These are phyloP conservation scores for Coffea humblotiana DNA, from an alignment of 305 asterid species.

Conservation along the genomic window DNA sequence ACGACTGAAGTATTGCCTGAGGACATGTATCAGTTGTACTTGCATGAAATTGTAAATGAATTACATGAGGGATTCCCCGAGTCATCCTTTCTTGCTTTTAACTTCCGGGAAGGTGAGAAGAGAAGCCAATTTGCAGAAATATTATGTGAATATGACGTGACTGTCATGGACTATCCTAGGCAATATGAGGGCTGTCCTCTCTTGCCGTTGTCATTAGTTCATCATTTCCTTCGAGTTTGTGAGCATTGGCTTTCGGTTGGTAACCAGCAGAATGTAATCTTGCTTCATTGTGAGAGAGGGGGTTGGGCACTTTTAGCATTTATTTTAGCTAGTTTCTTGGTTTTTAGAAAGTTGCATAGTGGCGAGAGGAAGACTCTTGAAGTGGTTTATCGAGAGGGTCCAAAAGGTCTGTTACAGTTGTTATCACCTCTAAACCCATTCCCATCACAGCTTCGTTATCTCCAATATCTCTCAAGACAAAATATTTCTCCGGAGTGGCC, in stretches of 20 bases:
- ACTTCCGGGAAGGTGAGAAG: slow-evolving; percentile 93
- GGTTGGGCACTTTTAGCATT: slow-evolving; percentile 90
- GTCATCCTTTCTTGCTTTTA: slow-evolving; percentile 87
- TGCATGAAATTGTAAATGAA: slow-evolving; percentile 83
- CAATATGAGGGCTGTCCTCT: slow-evolving; percentile 98
- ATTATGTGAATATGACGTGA: slow-evolving; percentile 80
- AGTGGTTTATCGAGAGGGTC: slow-evolving; percentile 91
- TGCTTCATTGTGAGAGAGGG: slow-evolving; percentile 96
- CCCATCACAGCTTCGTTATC: slow-evolving; percentile 93
- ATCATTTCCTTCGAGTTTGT: slow-evolving; percentile 82
- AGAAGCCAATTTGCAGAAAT: slow-evolving; percentile 85
- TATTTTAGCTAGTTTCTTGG: slow-evolving; percentile 81
- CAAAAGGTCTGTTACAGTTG: slow-evolving; percentile 82
- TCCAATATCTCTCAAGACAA: slow-evolving; percentile 89
- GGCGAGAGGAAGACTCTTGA: slow-evolving; percentile 87
- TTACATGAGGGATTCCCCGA: slow-evolving; percentile 87
- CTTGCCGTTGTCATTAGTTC: slow-evolving; percentile 79
- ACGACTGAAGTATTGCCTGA: slow-evolving; percentile 93
- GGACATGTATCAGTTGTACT: slow-evolving; percentile 83
- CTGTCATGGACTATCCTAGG: slow-evolving; percentile 93
- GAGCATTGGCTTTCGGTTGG: slow-evolving; percentile 90
- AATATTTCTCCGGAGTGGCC: slow-evolving; percentile 93
- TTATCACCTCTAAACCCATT: slow-evolving; percentile 90
- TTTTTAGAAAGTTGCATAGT: slow-evolving; percentile 74
- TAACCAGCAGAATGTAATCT: slow-evolving; percentile 73